Base-by-base conservation (phyloP, 768 basidiomycete species). In the Leucocoprinus sp. region DNA sequence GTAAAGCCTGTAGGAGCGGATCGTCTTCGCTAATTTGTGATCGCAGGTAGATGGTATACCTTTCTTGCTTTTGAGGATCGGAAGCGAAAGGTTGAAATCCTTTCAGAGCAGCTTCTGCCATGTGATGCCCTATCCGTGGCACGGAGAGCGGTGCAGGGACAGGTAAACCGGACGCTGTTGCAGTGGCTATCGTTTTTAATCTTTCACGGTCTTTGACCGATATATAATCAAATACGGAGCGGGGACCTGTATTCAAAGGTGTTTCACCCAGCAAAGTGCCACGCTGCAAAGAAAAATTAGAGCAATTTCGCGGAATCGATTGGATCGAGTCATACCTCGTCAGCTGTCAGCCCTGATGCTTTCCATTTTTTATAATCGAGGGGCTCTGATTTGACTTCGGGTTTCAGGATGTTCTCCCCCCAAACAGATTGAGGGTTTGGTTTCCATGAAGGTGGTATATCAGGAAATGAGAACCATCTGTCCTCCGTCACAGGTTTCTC, bases 181-280 rank as follows among this genome's bases (percentile, higher is more conserved):
- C 39, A 5, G 72, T 55, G 9, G 74, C 60, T 21, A 87, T 74
- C 22, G 71, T 72, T 55, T 82, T 72, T 12, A 99, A 72, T 5
- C 93, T 82, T 49, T 96, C 93, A 45, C 80, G 77, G 55, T 95
- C 91, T 56, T 93, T 93, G 52, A 84, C 78, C 0, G 96, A 95
- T 60, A 98, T 79, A 59, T 82, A 98, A 36, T 98, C 93, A 60
- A 95, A 97, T 12, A 99, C 78, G 0, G 95, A 97, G 8, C 80
- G 79, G 1, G 86, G 77, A 11, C 74, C 75, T 2, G 80, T 64
- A 9, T 80, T 72, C 8, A 88, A 68, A 8, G 79, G 79, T 8
- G 76, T 77, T 63, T 98, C 96, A 43, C 93, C 93, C 0, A 98
- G 69, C 15, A 85, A 69, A 1, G 73, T 64, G 21, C 92, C 95